Conservation (phyloP, 306 rosid species). For the Carpinus fangiana region DNA sequence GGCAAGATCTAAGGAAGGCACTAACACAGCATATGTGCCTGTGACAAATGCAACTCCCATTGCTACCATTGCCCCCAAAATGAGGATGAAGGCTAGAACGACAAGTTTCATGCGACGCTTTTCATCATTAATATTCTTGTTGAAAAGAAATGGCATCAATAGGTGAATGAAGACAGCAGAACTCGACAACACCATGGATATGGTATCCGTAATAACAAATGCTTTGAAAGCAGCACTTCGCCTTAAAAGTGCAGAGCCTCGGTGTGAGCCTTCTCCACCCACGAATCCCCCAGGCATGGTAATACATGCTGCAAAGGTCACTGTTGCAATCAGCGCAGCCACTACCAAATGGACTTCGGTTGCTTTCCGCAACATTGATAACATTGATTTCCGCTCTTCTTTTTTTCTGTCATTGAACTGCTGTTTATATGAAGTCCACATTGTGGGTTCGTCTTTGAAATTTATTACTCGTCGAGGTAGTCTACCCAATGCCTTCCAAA, state of each 20-base stretch:
- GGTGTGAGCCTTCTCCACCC: too few relatives aligned
- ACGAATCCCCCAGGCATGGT: too few relatives aligned
- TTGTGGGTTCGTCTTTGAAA: too few relatives aligned
- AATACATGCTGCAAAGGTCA: background rate
- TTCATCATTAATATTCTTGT: too few relatives aligned
- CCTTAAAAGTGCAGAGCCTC: too few relatives aligned
- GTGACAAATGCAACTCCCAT: too few relatives aligned
- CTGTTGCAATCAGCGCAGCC: background rate
- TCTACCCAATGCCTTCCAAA: background rate
- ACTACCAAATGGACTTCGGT: background rate
- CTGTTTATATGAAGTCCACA: accelerated
- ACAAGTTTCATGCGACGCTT: accelerated
- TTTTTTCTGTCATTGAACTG: too few relatives aligned
- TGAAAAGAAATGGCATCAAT: background rate
- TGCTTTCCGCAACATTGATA: background rate
- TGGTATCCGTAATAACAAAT: background rate
- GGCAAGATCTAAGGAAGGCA: too few relatives aligned
- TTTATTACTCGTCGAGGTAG: too few relatives aligned
- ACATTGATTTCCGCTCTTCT: too few relatives aligned
- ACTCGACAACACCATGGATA: background rate
- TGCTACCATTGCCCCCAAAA: background rate
- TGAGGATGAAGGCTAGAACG: background rate
- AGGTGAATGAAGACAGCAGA: background rate
- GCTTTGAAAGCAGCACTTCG: background rate
- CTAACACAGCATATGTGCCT: too few relatives aligned